phyloP scores from a whole-genome alignment of 2,329 filamentous ascomycete genomes.

The Exutisphaerella laricina region DNA sequence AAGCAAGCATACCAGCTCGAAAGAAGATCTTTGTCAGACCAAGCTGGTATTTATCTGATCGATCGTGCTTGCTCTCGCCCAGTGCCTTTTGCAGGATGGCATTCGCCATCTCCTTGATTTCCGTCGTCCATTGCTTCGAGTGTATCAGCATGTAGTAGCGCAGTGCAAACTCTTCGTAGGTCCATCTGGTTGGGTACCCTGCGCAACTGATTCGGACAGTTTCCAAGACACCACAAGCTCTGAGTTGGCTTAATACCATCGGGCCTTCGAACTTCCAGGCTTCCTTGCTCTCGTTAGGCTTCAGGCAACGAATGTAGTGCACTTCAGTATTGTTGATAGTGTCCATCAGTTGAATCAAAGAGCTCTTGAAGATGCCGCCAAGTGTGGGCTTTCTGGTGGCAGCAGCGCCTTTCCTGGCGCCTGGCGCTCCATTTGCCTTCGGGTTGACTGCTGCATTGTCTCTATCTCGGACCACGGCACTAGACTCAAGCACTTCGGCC shows the following conservation, averaged over 20 bases:
- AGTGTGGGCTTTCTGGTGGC: conserved; percentile 95
- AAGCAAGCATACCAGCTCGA: conserved; percentile 96
- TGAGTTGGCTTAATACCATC: conserved; percentile 95
- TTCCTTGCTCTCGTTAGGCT: conserved; percentile 94
- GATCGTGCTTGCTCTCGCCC: conserved; percentile 55
- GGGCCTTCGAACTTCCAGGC: conserved; percentile 98
- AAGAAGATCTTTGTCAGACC: conserved; percentile 99
- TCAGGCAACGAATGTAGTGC: conserved; percentile 98
- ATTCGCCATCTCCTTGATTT: conserved; percentile 91
- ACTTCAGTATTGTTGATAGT: conserved; percentile 98
- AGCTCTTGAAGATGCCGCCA: conserved; percentile 97
- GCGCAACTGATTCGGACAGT: conserved; percentile 97
- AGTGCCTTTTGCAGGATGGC: conserved; percentile 85
- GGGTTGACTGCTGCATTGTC: conserved; percentile 59
- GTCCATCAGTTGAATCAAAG: conserved; percentile 93
- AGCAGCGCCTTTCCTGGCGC: conserved; percentile 82
- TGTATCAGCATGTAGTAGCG: conserved; percentile 98
- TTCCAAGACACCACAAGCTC: conserved; percentile 97
- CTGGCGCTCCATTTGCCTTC: conserved; percentile 66
- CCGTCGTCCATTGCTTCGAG: conserved; percentile 82
- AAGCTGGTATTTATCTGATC: conserved; percentile 91
- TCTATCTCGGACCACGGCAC: conserved; percentile 82
- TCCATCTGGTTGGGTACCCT: conserved; percentile 96
- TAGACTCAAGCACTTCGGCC: conserved; percentile 75
- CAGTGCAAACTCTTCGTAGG: conserved; percentile 95